Evolutionary conservation across 2,329 filamentous ascomycete genomes (phyloP).

Genomic region (Biscogniauxia mediterranea): DNA sequence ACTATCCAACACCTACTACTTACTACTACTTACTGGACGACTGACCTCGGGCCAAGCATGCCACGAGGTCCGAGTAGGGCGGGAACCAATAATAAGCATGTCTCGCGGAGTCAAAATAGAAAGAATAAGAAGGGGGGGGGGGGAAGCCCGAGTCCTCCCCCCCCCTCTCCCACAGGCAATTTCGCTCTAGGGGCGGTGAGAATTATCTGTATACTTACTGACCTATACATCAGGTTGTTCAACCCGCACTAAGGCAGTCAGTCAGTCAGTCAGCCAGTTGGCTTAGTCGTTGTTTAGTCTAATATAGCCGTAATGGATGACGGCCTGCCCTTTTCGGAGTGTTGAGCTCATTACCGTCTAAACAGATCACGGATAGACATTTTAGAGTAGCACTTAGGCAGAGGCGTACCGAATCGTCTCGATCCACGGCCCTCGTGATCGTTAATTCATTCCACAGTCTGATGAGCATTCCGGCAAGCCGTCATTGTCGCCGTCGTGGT

Average conservation of each 20-base stretch:
- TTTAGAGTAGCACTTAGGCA: not conserved
- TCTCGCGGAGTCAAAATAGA: not conserved
- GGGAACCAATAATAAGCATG: not conserved
- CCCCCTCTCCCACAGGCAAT: not conserved
- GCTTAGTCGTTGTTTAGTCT: not conserved
- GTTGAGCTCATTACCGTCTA: not conserved
- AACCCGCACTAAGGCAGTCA: too few species aligned
- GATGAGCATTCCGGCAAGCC: not conserved
- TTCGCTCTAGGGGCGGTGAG: not conserved
- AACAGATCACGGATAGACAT: not conserved
- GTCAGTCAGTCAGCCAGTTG: too few species aligned
- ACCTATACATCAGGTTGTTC: too few species aligned
- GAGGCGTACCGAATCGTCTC: not conserved
- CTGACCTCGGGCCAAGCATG: not conserved
- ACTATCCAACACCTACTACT: too few species aligned
- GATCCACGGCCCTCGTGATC: not conserved
- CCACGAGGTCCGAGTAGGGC: not conserved
- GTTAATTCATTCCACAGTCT: not conserved
- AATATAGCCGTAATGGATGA: not conserved
- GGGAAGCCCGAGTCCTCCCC: too few species aligned
- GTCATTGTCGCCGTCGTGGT: not conserved
- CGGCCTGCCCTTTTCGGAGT: not conserved
- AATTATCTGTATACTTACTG: too few species aligned
- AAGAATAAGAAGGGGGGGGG: not conserved
- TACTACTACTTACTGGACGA: not conserved